A percentile compares a stretch with the other conserved stretches of the same genome.
Evolutionary conservation across 768 basidiomycete genomes (phyloP).

Genomic region (Paxillus involutus): DNA sequence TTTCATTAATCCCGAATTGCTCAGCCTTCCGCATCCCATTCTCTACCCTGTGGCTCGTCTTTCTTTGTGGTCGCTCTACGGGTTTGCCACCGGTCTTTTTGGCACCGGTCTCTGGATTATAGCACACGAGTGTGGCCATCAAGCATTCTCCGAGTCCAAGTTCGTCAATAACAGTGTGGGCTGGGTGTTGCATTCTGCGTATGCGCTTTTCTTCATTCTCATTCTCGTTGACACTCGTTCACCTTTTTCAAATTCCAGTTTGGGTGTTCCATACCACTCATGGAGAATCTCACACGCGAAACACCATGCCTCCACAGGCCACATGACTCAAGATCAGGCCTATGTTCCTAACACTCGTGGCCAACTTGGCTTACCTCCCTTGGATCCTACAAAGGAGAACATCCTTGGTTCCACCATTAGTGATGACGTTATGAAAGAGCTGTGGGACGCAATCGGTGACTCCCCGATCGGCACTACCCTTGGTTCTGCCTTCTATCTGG

Average conservation of each 20-base stretch:
- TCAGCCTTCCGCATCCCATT: constrained; percentile 58
- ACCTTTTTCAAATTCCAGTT: constrained; percentile 41
- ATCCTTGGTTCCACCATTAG: constrained; percentile 62
- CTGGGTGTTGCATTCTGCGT: constrained; percentile 91
- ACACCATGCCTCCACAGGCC: constrained; percentile 93
- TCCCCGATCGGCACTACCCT: constrained; percentile 75
- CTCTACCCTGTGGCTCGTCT: constrained; percentile 64
- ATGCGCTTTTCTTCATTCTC: constrained; percentile 27
- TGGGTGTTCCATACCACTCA: constrained; percentile 95
- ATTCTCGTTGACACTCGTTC: constrained; percentile 12
- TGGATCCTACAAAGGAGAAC: constrained; percentile 70
- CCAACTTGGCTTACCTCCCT: constrained; percentile 58
- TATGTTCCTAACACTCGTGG: constrained; percentile 92
- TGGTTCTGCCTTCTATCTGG: constrained; percentile 57
- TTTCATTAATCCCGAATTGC: constrained; percentile 52
- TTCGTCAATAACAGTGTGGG: constrained; percentile 89
- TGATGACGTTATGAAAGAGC: constrained; percentile 65
- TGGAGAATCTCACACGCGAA: constrained; percentile 95
- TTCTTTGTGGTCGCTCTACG: constrained; percentile 77
- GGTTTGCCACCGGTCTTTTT: constrained; percentile 81
- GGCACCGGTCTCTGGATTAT: constrained; percentile 93
- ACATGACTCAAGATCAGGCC: constrained; percentile 95
- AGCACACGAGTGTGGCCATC: constrained; percentile 95
- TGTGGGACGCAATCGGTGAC: constrained; percentile 88
- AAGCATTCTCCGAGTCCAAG: constrained; percentile 93